phyloP scores from a whole-genome alignment of 371 early-diverging fungal genomes.

The Mucor sp. region DNA sequence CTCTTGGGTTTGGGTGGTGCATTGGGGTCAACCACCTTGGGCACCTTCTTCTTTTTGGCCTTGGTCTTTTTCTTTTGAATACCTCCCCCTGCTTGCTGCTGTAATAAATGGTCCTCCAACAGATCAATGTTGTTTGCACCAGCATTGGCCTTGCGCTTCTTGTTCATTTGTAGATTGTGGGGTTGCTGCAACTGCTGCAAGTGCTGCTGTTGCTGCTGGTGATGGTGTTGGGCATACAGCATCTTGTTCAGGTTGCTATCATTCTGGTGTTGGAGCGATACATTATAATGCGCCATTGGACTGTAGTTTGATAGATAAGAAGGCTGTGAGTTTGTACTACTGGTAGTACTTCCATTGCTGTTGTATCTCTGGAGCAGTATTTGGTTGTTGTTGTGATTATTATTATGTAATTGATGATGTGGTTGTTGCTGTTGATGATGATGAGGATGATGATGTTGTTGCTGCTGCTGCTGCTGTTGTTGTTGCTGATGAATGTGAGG shows the following conservation, averaged over 20 bases:
- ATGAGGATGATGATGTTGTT: conserved; percentile 1
- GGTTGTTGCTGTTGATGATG: conserved; percentile 8
- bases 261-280: background rate
- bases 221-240: background rate
- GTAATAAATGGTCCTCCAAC: conserved; percentile 1
- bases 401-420: conserved; percentile 6
- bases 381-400: conserved; percentile 5
- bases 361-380: conserved; percentile 25
- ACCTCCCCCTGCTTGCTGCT: background rate
- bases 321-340: conserved; percentile 17
- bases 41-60: conserved; percentile 18
- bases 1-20: conserved; percentile 54
- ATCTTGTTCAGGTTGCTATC: conserved; percentile 1
- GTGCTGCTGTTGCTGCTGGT: conserved; percentile 10
- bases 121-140: background rate
- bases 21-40: conserved; percentile 39
- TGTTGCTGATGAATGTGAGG: background rate
- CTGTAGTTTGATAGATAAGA: conserved; percentile 14
- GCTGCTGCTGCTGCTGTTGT: background rate
- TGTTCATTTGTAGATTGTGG: background rate
- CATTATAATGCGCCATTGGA: conserved; percentile 12
- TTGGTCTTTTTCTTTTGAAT: conserved; percentile 19
- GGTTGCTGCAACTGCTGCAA: conserved; percentile 4
- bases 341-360: conserved; percentile 15
- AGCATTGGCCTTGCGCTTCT: background rate